Evolutionary conservation across 805 yeast genomes (phyloP).

Genomic region (Phaffomyces antillensis): DNA sequence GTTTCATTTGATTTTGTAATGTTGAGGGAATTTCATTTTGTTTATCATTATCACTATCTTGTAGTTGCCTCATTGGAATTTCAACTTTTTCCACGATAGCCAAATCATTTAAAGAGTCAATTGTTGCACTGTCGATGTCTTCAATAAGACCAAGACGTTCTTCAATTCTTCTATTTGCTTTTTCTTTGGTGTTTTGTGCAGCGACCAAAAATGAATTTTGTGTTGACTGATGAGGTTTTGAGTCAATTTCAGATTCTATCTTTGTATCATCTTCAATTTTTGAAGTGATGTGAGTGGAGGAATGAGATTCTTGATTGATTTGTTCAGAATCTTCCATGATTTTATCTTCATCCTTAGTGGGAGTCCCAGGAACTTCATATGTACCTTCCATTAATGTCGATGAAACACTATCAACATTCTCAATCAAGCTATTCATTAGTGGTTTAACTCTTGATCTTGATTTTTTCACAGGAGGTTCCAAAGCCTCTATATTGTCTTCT

Average conservation of each 20-base stretch:
- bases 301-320: not conserved
- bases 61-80: not conserved
- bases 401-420: not conserved
- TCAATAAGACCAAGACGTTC: slow-evolving; percentile 11
- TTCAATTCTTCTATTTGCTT: slow-evolving; percentile 17
- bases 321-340: not conserved
- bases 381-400: not conserved
- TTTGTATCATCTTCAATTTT: not conserved
- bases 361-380: not conserved
- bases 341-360: not conserved
- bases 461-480: slow-evolving; percentile 8
- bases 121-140: slow-evolving; percentile 17
- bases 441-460: slow-evolving; percentile 5
- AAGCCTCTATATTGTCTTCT: not conserved
- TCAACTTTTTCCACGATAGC: slow-evolving; percentile 29
- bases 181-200: slow-evolving; percentile 13
- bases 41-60: not conserved
- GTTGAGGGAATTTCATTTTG: slow-evolving; percentile 1
- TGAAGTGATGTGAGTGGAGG: not conserved
- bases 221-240: not conserved
- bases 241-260: not conserved
- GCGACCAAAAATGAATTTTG: slow-evolving; percentile 14
- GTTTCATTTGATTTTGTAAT: slow-evolving; percentile 3
- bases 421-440: slow-evolving; percentile 1
- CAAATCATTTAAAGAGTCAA: slow-evolving; percentile 25